Base-by-base conservation (phyloP, 2,329 filamentous ascomycete genomes). In the Aureobasidium vineae region DNA sequence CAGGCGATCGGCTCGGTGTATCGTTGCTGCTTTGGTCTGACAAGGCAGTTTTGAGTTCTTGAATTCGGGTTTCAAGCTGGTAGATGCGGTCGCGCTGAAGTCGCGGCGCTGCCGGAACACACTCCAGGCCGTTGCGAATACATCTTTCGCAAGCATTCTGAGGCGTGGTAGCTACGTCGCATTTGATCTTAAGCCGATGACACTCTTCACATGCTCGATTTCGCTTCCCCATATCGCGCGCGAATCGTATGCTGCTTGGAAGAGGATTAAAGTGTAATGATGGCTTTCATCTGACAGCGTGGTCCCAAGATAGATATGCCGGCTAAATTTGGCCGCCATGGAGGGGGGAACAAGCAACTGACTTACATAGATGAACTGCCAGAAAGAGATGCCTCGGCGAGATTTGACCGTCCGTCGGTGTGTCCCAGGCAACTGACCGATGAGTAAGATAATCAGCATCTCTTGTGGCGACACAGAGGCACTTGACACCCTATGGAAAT, bases 11-110 rank as follows among this genome's bases (percentile, higher is more conserved):
- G 26, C 31, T 50, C 5, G 57, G 57, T 19, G 57, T 61, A 4
- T 19, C 28, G 8, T 36, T 26, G 28, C 57, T 61, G 16, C 41
- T 61, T 8, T 49, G 21, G 10, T 61, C 28, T 13, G n/a, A 41
- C 13, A 61, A 19, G 16, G 57, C 43, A 31, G 23, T 1, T n/a
- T 26, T 49, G n/a, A 61, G 43, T 36, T 61, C 26, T 26, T 49
- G 26, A 3, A 75, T 71, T 66, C 73, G 69, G 13, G 72, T 71
- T 61, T 75, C 74, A 6, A 75, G 70, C 52, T 75, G 73, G 6
- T 70, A 70, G 16, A 72, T 69, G 23, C 68, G 59, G 63, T 72
- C 69, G 53, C 70, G 70, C 36, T 72, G 71, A 23, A 72, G 68
- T 52, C 71, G 71, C 5, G 72, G 71, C 2, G 66, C 63, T 4